Base-by-base conservation (phyloP, 306 rosid species). In the Pueraria montana region DNA sequence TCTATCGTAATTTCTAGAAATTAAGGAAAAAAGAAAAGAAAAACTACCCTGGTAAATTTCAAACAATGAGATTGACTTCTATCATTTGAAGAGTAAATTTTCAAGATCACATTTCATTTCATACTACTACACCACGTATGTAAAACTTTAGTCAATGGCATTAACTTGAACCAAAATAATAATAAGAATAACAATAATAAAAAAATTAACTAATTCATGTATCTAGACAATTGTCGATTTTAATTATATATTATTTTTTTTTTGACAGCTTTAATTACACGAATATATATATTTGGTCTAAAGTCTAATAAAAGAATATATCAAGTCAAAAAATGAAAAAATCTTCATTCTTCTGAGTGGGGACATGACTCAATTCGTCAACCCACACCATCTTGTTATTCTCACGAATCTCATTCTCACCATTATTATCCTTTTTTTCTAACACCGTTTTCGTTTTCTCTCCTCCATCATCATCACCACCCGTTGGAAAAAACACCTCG, bases 301-400 rank as follows among this genome's bases (percentile, higher is more conserved):
- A 49, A 72, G 14, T 1, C 2, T 26, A 9, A 26, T 12, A 36
- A 80, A 0, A 40, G 21, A 78, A 45, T 52, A 23, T 4, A 16
- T 20, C 45, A 24, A 36, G 70, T 85, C 77, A 93, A 86, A 91
- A 93, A 80, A 85, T 84, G 0, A 71, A 86, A 78, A 91, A 93
- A 42, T 83, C n/a, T 9, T 87, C 80, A 24, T 69, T 69, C 32
- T 84, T 82, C 5, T 62, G 8, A 2, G 72, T 81, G 30, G 77
- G 84, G 10, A 45, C 11, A 11, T 58, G 77, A 62, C 82, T 81
- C 52, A 84, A 32, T 21, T 68, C 80, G 8, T 70, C 83, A 58
- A 75, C 74, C 89, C 89, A 88, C 8, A 2, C 82, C 1, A 23
- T 71, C 0, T 79, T 56, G 16, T 45, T 83, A 53, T 78, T 80